Evolutionary conservation across 805 yeast genomes (phyloP).

Genomic region (Yarrowia alimentaria): DNA sequence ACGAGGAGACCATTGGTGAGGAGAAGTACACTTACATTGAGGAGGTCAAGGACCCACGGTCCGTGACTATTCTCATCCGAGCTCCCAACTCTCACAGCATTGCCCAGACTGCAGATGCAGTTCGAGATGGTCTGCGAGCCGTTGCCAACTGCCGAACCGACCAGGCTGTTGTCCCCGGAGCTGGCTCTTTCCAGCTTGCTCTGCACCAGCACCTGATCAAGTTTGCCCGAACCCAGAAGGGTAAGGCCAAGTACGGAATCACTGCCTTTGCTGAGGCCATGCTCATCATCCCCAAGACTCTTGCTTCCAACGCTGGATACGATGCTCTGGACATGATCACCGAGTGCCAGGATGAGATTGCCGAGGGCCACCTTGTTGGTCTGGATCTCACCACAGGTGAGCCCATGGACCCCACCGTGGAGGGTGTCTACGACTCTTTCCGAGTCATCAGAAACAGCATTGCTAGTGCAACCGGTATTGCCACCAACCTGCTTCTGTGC

Average conservation of each 20-base stretch:
- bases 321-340: conserved; percentile 89
- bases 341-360: conserved; percentile 83
- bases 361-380: conserved; percentile 81
- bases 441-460: conserved; percentile 91
- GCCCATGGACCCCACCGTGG: conserved; percentile 90
- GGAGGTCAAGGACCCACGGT: conserved; percentile 78
- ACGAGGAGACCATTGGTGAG: conserved; percentile 92
- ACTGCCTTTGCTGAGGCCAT: conserved; percentile 92
- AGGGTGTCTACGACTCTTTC: conserved; percentile 96
- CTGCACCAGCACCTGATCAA: conserved; percentile 65
- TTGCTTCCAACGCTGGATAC: conserved; percentile 87
- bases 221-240: conserved; percentile 59
- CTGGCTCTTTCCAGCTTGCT: conserved; percentile 90
- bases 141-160: conserved; percentile 90
- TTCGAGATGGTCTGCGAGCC: conserved; percentile 94
- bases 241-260: conserved; percentile 85
- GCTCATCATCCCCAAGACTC: conserved; percentile 86
- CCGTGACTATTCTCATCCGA: conserved; percentile 87
- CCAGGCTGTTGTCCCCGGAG: conserved; percentile 87
- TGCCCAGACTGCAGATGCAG: conserved; percentile 93
- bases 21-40: conserved; percentile 96
- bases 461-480: conserved; percentile 89
- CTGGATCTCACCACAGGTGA: conserved; percentile 89
- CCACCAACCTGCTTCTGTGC: conserved; percentile 86
- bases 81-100: conserved; percentile 89